Conservation (phyloP, 805 yeast genomes). For the Jamesozyma lodderae region DNA sequence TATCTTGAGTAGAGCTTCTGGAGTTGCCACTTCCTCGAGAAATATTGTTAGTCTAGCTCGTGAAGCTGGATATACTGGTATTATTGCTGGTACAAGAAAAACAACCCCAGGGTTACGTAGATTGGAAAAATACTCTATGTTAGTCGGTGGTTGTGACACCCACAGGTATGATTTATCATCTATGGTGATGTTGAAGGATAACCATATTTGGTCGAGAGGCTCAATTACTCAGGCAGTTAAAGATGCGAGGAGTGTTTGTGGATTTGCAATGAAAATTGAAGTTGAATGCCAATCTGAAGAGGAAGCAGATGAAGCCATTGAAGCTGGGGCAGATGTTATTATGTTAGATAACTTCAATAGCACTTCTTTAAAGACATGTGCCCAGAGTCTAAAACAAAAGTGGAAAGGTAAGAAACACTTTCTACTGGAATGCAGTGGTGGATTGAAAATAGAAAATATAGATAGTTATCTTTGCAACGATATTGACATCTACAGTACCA, state of each 20-base stretch:
- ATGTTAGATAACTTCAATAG: conserved; percentile 88
- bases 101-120: conserved; percentile 94
- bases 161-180: conserved; percentile 86
- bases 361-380: conserved; percentile 53
- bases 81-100: conserved; percentile 91
- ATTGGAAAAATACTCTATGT: conserved; percentile 87
- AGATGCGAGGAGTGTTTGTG: conserved; percentile 71
- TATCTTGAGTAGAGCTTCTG: conserved; percentile 72
- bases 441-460: conserved; percentile 64
- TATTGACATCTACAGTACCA: conserved; percentile 84
- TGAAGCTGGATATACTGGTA: conserved; percentile 61
- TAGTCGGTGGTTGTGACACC: conserved; percentile 89
- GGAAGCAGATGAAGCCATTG: conserved; percentile 88
- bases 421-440: conserved; percentile 86
- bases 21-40: conserved; percentile 72
- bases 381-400: conserved; percentile 47
- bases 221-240: conserved; percentile 78
- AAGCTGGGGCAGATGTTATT: conserved; percentile 90
- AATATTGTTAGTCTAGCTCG: conserved; percentile 53
- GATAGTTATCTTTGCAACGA: conserved; percentile 58
- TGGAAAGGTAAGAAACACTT: conserved; percentile 46
- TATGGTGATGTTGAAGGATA: conserved; percentile 95
- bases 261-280: conserved; percentile 83
- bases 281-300: conserved; percentile 81
- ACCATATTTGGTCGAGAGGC: conserved; percentile 88